These are phyloP conservation scores for Fusarium avenaceum DNA, from an alignment of 2,329 filamentous ascomycete species.

Conservation along the genomic window DNA sequence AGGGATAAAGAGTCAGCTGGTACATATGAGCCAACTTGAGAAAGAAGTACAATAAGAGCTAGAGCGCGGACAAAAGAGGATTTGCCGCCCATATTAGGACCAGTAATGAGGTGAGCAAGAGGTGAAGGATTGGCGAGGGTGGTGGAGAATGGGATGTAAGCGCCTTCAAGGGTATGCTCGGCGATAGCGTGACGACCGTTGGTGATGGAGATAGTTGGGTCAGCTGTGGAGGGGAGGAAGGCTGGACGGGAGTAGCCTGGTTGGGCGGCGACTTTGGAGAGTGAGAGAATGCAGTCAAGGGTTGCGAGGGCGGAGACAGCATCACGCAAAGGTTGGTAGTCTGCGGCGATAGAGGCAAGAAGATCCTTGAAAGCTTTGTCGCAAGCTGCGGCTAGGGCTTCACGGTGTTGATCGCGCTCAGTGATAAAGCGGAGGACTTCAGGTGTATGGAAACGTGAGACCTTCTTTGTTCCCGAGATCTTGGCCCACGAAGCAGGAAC, in stretches of 20 bases:
- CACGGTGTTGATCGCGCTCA: slow-evolving; percentile 94
- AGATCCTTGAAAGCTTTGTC: slow-evolving; percentile 83
- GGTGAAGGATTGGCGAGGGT: slow-evolving; percentile 74
- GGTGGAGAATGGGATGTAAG: slow-evolving; percentile 93
- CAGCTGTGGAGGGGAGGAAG: slow-evolving; percentile 71
- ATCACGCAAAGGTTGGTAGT: slow-evolving; percentile 91
- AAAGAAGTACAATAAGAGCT: slow-evolving; percentile 92
- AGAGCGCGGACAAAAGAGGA: slow-evolving; percentile 96
- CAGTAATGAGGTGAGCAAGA: slow-evolving; percentile 88
- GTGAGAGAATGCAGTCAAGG: slow-evolving; percentile 89
- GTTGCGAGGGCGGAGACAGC: slow-evolving; percentile 87
- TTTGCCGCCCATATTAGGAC: slow-evolving; percentile 99
- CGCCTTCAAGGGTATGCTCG: slow-evolving; percentile 85
- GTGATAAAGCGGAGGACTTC: slow-evolving; percentile 85
- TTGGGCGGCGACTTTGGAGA: slow-evolving; percentile 85
- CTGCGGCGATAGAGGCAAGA: slow-evolving; percentile 79
- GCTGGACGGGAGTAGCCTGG: slow-evolving; percentile 89
- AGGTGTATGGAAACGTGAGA: slow-evolving; percentile 94
- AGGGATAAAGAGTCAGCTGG: slow-evolving; percentile 81
- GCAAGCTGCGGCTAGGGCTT: slow-evolving; percentile 91
- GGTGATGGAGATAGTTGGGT: slow-evolving; percentile 72
- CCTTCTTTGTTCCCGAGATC: slow-evolving; percentile 92
- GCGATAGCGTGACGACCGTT: slow-evolving; percentile 94
- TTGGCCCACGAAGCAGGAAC: slow-evolving; percentile 96
- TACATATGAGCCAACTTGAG: slow-evolving; percentile 94